Percentiles rank a stretch among this genome's conserved stretches.
phyloP scores from a whole-genome alignment of 371 early-diverging fungal genomes.

The Capniomyces stellatus region DNA sequence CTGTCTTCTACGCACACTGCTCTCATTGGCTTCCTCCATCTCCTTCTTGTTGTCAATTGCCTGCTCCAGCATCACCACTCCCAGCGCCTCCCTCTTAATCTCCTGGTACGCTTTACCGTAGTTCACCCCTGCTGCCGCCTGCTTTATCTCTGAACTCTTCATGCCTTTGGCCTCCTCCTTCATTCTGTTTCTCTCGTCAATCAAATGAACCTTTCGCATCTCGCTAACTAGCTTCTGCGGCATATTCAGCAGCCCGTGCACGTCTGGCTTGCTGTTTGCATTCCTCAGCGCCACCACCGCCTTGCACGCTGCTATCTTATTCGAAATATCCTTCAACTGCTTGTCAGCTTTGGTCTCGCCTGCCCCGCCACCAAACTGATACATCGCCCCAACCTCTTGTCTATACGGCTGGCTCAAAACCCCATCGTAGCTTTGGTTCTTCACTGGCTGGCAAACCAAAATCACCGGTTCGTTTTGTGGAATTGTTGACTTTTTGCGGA shows the following conservation, averaged over 20 bases:
- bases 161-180: no score
- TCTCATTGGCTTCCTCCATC: slow-evolving; percentile 10
- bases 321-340: background rate
- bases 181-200: no score
- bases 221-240: background rate
- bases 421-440: background rate
- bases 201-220: no score
- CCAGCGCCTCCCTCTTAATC: slow-evolving; percentile 14
- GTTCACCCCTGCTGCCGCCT: background rate
- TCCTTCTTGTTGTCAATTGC: slow-evolving; percentile 18
- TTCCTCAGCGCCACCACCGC: background rate
- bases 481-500: background rate
- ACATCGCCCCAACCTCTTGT: background rate
- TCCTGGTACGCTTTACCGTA: no score
- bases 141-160: no score
- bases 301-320: background rate
- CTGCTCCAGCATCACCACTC: slow-evolving; percentile 8
- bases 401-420: background rate
- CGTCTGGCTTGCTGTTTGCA: background rate
- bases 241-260: background rate
- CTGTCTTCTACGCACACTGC: background rate
- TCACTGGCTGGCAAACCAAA: background rate
- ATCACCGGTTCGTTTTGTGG: background rate
- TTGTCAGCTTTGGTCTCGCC: background rate
- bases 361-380: background rate